Percentiles rank a stretch among this genome's conserved stretches.
These are phyloP conservation scores for Rhinocladiella mackenziei DNA, from an alignment of 2,329 filamentous ascomycete species.

Conservation along the genomic window DNA sequence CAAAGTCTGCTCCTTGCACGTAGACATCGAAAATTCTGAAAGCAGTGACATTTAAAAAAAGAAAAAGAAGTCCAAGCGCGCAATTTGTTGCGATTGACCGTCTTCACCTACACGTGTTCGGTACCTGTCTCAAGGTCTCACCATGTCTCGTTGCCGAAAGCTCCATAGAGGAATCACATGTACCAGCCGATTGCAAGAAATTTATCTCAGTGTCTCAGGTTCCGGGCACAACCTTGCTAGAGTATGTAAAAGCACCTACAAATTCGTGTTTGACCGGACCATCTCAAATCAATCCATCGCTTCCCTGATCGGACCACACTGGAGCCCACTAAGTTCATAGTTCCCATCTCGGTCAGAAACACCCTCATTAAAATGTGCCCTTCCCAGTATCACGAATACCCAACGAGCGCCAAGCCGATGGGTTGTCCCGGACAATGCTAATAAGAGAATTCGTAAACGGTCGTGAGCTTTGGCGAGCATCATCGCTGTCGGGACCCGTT, in stretches of 20 bases:
- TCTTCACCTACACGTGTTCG: not conserved
- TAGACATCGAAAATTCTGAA: too few species aligned
- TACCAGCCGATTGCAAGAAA: conserved; percentile 10
- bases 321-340: conserved; percentile 1
- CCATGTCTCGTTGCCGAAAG: not conserved
- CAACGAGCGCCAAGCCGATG: conserved; percentile 12
- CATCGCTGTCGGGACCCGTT: not conserved
- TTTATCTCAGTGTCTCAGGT: conserved; percentile 8
- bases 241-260: conserved; percentile 18
- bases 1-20: too few species aligned
- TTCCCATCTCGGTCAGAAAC: not conserved
- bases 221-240: conserved; percentile 11
- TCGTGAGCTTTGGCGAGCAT: conserved; percentile 5
- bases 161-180: conserved; percentile 4
- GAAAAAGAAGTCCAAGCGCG: not conserved
- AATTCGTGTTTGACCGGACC: conserved; percentile 7
- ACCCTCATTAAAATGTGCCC: not conserved
- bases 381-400: conserved; percentile 7
- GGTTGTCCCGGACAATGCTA: conserved; percentile 7
- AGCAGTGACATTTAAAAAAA: not conserved
- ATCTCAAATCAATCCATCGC: conserved; percentile 13
- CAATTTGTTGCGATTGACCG: not conserved
- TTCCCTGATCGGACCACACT: not conserved
- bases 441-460: conserved; percentile 18
- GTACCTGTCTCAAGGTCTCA: not conserved